These are phyloP conservation scores for Nelumbo lutea DNA, from an alignment of 164 flowering plant species.

Conservation along the genomic window DNA sequence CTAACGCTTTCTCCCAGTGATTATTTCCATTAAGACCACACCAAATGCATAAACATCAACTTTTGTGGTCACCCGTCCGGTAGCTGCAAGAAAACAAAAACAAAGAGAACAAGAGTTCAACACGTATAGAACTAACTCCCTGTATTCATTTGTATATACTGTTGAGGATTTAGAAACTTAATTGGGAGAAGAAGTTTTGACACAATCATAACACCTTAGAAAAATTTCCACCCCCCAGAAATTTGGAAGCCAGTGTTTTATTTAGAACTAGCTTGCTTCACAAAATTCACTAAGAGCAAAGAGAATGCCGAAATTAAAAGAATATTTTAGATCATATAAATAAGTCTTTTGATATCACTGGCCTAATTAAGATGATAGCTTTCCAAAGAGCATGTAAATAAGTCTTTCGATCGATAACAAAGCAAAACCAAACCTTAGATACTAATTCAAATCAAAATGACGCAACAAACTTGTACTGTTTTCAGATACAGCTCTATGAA, in stretches of 20 bases:
- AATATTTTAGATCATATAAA: no score
- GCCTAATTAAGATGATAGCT: no score
- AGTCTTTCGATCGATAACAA: no score
- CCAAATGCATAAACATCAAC: slow-evolving; percentile 76
- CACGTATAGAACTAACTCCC: background rate
- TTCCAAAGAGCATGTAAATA: no score
- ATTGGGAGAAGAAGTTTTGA: background rate
- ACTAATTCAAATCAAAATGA: no score
- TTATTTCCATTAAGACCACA: slow-evolving; percentile 71
- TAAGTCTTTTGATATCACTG: no score
- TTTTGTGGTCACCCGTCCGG: slow-evolving; percentile 75
- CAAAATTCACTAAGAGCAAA: no score
- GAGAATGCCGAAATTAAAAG: no score
- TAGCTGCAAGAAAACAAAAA: slow-evolving; percentile 33
- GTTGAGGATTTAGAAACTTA: background rate
- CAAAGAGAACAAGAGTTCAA: background rate
- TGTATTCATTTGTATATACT: background rate
- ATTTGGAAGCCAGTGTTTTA: background rate
- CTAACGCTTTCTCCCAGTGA: slow-evolving; percentile 72
- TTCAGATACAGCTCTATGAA: no score
- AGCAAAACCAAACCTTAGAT: no score
- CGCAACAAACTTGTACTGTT: no score
- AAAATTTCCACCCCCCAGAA: background rate
- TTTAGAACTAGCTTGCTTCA: no score
- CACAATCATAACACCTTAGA: background rate